Percentiles rank a stretch among this genome's conserved stretches.
Conservation (phyloP, 2,329 filamentous ascomycete genomes). For the Monilinia laxa region DNA sequence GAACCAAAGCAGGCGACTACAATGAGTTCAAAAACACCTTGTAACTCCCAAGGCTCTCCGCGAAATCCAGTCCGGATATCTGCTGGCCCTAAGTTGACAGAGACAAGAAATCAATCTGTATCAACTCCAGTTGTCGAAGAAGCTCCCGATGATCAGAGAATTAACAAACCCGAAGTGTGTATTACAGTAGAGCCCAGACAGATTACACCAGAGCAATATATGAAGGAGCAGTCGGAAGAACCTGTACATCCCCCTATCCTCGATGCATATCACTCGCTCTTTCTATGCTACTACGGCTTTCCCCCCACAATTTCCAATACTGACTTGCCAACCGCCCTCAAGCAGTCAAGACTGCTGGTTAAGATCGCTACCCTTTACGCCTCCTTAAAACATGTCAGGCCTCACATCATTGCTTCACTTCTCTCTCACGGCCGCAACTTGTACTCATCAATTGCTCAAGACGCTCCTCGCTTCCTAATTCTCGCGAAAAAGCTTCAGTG, state of each 20-base stretch:
- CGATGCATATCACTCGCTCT: constrained; percentile 30
- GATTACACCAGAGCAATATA: too few relatives aligned
- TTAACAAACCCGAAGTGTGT: not conserved
- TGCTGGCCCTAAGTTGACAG: not conserved
- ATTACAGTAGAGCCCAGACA: not conserved
- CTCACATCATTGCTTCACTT: constrained; percentile 25
- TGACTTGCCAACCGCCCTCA: constrained; percentile 25
- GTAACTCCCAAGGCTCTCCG: not conserved
- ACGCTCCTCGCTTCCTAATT: constrained; percentile 32
- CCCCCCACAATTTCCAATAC: constrained; percentile 24
- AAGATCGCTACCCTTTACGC: constrained; percentile 23
- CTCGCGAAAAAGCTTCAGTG: constrained; percentile 27
- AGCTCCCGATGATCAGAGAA: too few relatives aligned
- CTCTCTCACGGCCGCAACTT: constrained; percentile 27
- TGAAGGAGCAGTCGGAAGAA: not conserved
- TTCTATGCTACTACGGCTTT: constrained; percentile 26
- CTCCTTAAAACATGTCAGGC: constrained; percentile 21
- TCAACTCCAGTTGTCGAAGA: not conserved
- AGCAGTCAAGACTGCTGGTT: constrained; percentile 26
- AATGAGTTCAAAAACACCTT: not conserved
- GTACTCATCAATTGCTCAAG: constrained; percentile 25
- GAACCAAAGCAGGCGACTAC: not conserved
- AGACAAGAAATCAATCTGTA: not conserved
- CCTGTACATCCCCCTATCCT: not conserved
- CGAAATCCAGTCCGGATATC: not conserved